These are phyloP conservation scores for Clonostachys rosea DNA, from an alignment of 2,329 filamentous ascomycete species.

Conservation along the genomic window DNA sequence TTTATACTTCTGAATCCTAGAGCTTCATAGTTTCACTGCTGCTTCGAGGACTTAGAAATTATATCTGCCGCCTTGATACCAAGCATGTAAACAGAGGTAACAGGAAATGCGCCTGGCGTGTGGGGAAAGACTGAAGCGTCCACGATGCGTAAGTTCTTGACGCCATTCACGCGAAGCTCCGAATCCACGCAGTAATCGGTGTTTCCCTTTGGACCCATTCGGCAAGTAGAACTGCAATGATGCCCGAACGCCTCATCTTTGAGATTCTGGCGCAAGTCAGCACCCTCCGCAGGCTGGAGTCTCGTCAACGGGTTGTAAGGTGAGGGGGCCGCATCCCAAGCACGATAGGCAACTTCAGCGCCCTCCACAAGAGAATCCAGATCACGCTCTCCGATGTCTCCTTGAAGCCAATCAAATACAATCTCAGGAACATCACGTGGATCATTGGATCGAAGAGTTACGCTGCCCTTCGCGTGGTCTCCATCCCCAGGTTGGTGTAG, in stretches of 20 bases:
- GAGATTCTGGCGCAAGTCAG: not conserved
- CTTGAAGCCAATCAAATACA: conserved; percentile 37
- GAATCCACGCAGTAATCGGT: conserved; percentile 39
- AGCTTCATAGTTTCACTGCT: too few relatives aligned
- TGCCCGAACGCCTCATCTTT: not conserved
- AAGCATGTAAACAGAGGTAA: too few relatives aligned
- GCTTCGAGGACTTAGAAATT: too few relatives aligned
- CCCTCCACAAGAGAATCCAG: not conserved
- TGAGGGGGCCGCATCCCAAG: not conserved
- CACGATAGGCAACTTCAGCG: not conserved
- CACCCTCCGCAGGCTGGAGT: not conserved
- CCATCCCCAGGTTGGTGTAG: conserved; percentile 41
- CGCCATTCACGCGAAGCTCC: conserved; percentile 23
- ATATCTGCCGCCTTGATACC: too few relatives aligned
- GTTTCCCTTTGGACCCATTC: conserved; percentile 49
- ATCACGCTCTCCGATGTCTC: not conserved
- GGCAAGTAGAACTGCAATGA: conserved; percentile 5
- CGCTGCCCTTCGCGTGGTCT: conserved; percentile 50
- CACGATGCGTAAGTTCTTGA: conserved; percentile 23
- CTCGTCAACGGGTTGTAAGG: conserved; percentile 28
- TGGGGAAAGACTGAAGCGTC: conserved; percentile 11
- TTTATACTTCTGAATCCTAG: too few relatives aligned
- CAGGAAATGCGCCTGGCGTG: too few relatives aligned
- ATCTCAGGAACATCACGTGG: conserved; percentile 59
- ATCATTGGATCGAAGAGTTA: conserved; percentile 52